Evolutionary conservation across 73 alveolate genomes (phyloP), one percentile per base, ranked within the genome.

Genomic region (Loxodes magnus): DNA sequence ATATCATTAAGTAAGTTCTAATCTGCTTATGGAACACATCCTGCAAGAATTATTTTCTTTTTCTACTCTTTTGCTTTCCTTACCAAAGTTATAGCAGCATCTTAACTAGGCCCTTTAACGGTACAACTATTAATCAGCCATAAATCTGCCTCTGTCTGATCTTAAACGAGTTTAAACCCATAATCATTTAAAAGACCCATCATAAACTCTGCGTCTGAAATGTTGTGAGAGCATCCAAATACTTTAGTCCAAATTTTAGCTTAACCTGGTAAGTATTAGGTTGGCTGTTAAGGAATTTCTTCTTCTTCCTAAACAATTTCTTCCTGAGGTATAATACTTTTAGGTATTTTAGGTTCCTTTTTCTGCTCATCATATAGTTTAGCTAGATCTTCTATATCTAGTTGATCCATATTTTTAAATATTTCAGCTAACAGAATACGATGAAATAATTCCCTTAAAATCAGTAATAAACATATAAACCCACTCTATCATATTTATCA

Each of bases 201-300:
- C 97, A 88, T 88, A 60, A 72, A 88, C 61, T 88, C 97, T 37
- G 90, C 67, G 64, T 88, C 97, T 34, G 85, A 56, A 33, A 86
- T 83, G 55, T 88, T 88, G 60, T 88, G 97, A 5, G 95, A 82
- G 69, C 97, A 88, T 3, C 97, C 97, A 51, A 74, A 79, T 14
- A 93, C 83, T 71, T 88, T 88, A 3, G 83, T 84, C 52, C 39
- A 77, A 1, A 79, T 64, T 38, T 74, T 79, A n/a, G n/a, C n/a
- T n/a, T n/a, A n/a, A n/a, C n/a, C n/a, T n/a, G n/a, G n/a, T n/a
- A n/a, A n/a, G n/a, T n/a, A n/a, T n/a, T n/a, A n/a, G n/a, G n/a
- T n/a, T n/a, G n/a, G n/a, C n/a, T n/a, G n/a, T n/a, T n/a, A n/a
- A n/a, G n/a, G n/a, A n/a, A n/a, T n/a, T n/a, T n/a, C n/a, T n/a